These are phyloP conservation scores for Monosporascus sp. DNA, from an alignment of 2,329 filamentous ascomycete species.

Conservation along the genomic window DNA sequence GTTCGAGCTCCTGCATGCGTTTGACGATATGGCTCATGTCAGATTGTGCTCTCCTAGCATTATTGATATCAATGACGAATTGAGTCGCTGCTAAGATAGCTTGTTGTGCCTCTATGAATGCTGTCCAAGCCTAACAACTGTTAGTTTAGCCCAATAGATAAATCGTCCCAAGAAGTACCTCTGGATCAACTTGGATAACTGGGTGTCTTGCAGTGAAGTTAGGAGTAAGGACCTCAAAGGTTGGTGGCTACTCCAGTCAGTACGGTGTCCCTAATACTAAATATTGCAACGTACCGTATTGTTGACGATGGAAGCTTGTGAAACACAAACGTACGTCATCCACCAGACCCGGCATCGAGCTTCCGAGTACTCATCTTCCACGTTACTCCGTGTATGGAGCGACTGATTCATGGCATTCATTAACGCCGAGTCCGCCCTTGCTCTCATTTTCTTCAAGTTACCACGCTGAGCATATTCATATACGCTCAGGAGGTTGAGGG, in stretches of 20 bases:
- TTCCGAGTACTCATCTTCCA: slow-evolving; percentile 36
- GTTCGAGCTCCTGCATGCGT: slow-evolving; percentile 36
- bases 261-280: background rate
- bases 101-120: slow-evolving; percentile 42
- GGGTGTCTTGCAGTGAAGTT: slow-evolving; percentile 41
- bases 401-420: slow-evolving; percentile 39
- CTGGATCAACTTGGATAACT: slow-evolving; percentile 33
- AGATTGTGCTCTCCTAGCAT: slow-evolving; percentile 29
- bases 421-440: slow-evolving; percentile 41
- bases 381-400: slow-evolving; percentile 33
- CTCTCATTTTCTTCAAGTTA: slow-evolving; percentile 47
- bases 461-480: slow-evolving; percentile 50
- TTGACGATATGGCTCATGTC: slow-evolving; percentile 35
- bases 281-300: slow-evolving; percentile 32
- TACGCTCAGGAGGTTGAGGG: slow-evolving; percentile 41
- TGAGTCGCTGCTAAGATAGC: slow-evolving; percentile 41
- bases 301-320: slow-evolving; percentile 46
- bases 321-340: slow-evolving; percentile 49
- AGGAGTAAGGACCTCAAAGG: slow-evolving; percentile 36
- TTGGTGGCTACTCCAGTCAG: slow-evolving; percentile 29
- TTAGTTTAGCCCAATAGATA: slow-evolving; percentile 8
- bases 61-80: slow-evolving; percentile 43
- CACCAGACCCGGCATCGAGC: slow-evolving; percentile 44
- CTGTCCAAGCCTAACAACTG: slow-evolving; percentile 31
- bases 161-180: slow-evolving; percentile 21